These are phyloP conservation scores for Kodamaea derodonti DNA, from an alignment of 1,139 yeast genomes.

Conservation along the genomic window DNA sequence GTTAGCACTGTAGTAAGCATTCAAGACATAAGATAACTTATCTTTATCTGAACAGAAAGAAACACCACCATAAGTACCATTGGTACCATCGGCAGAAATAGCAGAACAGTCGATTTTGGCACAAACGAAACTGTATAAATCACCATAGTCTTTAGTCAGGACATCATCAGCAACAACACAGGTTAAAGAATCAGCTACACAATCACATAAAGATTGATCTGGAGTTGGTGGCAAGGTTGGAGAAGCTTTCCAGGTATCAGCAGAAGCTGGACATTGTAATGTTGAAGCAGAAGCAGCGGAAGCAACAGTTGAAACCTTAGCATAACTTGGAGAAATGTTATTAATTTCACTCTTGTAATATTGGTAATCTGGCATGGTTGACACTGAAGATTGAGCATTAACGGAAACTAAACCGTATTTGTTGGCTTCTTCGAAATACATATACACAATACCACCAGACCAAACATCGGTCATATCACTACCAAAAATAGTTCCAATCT, in stretches of 20 bases:
- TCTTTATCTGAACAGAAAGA: constrained; percentile 39
- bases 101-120: constrained; percentile 33
- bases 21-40: constrained; percentile 38
- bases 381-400: constrained; percentile 33
- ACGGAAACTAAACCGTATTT: constrained; percentile 74
- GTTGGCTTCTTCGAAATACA: constrained; percentile 77
- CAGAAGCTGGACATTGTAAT: constrained; percentile 35
- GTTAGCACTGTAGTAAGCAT: constrained; percentile 35
- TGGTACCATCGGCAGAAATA: constrained; percentile 33
- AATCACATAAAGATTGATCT: constrained; percentile 34
- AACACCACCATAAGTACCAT: constrained; percentile 39
- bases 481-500: constrained; percentile 51
- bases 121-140: constrained; percentile 33
- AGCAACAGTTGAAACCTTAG: constrained; percentile 23
- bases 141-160: constrained; percentile 29
- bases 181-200: constrained; percentile 30
- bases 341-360: constrained; percentile 57
- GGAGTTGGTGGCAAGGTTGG: constrained; percentile 45
- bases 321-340: constrained; percentile 43
- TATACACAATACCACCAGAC: constrained; percentile 91
- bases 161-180: constrained; percentile 37
- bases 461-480: constrained; percentile 57
- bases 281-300: constrained; percentile 20
- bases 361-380: constrained; percentile 45
- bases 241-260: constrained; percentile 37